phyloP scores from a whole-genome alignment of 163 green algal species.

The Prototheca wickerhamii region DNA sequence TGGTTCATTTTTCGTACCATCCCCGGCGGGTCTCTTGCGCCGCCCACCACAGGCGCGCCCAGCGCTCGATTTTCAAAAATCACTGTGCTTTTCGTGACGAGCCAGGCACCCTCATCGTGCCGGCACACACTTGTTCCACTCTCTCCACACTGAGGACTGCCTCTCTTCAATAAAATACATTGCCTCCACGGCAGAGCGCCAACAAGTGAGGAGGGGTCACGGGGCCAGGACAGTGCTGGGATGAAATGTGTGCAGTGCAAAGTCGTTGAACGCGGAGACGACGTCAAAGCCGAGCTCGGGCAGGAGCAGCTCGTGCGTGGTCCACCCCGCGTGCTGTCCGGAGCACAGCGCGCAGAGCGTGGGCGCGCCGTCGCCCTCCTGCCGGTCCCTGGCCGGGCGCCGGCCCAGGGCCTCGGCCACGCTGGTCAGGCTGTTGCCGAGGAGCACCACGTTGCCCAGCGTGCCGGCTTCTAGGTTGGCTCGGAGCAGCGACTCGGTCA shows the following conservation, averaged over 20 bases:
- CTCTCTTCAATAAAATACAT: too few relatives aligned
- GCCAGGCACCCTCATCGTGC: neutral
- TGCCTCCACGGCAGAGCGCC: too few relatives aligned
- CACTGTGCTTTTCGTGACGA: neutral
- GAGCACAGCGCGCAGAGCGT: too few relatives aligned
- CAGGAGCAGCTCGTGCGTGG: conserved; percentile 12
- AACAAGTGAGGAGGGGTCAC: too few relatives aligned
- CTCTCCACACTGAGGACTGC: neutral
- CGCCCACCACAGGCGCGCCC: too few relatives aligned
- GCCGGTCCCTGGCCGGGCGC: neutral
- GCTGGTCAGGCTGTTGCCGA: conserved; percentile 56
- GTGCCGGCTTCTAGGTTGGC: conserved; percentile 34
- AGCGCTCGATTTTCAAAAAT: too few relatives aligned
- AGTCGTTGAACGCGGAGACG: conserved; percentile 33
- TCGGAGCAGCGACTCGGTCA: conserved; percentile 52
- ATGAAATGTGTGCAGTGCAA: conserved; percentile 26
- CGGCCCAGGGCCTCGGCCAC: neutral
- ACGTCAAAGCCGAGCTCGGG: conserved; percentile 23
- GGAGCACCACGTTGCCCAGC: conserved; percentile 34
- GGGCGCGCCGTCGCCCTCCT: neutral
- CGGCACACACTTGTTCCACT: neutral
- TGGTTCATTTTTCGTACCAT: too few relatives aligned
- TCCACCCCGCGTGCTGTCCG: neutral
- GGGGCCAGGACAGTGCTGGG: neutral
- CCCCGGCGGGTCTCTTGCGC: too few relatives aligned